Conservation (phyloP, 2,329 filamentous ascomycete genomes). For the Pseudonectria foliicola region DNA sequence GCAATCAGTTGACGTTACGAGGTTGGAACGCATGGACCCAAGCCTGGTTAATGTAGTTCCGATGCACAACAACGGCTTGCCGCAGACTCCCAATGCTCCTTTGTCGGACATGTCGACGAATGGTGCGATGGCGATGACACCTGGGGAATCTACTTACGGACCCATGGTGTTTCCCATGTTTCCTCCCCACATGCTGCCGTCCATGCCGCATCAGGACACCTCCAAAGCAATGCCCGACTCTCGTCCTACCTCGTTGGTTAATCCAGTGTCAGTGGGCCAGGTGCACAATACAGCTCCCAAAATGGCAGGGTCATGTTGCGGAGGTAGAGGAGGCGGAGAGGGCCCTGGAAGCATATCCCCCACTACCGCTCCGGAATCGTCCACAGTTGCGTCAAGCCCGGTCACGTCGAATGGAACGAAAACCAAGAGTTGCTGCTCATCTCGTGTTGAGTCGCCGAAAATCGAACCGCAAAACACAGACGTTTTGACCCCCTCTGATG, state of each 20-base stretch:
- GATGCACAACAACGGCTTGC: constrained; percentile 20
- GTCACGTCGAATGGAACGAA: constrained; percentile 12
- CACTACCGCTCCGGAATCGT: constrained; percentile 2
- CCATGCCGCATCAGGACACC: constrained; percentile 12
- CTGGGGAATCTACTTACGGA: constrained; percentile 18
- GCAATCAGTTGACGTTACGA: constrained; percentile 42
- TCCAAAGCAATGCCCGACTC: constrained; percentile 15
- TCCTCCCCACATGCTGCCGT: constrained; percentile 22
- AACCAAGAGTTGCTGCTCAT: constrained; percentile 25
- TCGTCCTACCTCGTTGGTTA: constrained; percentile 12
- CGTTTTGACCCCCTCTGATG: constrained; percentile 11
- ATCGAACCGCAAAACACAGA: constrained; percentile 10
- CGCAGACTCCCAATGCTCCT: constrained; percentile 18
- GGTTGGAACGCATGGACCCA: constrained; percentile 47
- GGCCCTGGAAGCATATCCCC: constrained; percentile 1
- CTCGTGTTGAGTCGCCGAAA: constrained; percentile 14
- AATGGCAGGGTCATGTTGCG: constrained; percentile 31
- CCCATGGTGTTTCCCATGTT: constrained; percentile 27
- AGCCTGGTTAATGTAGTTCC: constrained; percentile 43
- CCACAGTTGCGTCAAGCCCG: constrained; percentile 11
- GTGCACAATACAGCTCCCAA: constrained; percentile 10
- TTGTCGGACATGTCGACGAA: constrained; percentile 21
- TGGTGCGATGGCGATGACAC: constrained; percentile 21
- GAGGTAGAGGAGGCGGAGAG: constrained; percentile 9
- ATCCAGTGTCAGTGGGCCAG: constrained; percentile 12